Base-by-base conservation (phyloP, 495 filamentous ascomycete species). In the Cercophora samala region DNA sequence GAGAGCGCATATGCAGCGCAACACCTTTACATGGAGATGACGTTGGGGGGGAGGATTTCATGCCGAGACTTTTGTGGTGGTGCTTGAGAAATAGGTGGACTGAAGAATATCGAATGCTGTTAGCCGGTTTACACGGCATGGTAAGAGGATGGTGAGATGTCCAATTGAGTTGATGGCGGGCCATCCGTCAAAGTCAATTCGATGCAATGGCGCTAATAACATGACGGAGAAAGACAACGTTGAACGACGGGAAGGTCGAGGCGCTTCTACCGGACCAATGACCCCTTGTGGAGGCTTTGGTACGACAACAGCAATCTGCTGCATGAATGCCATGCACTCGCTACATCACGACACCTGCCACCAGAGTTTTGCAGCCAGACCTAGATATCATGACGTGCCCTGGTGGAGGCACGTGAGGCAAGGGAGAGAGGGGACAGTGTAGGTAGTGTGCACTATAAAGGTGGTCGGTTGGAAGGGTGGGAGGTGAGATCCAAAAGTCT, bases 1-100 rank as follows among this genome's bases (percentile, higher is more conserved):
- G 53, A 56, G 53, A 56, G 53, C 22, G 53, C 53, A 56, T 56
- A 56, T 56, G 53, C 53, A 56, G 53, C n/a, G 53, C 53, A 23
- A 56, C 53, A 56, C 22, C 4, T 8, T 8, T 8, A 19, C 53
- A 23, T 56, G 53, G 53, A 23, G 53, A 56, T 19, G 22, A 19
- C n/a, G n/a, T 23, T 56, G 53, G 22, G 53, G 22, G 8, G 53
- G 22, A 18, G 22, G 53, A 19, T 56, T 56, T 56, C 53, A 56
- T 56, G 53, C n/a, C 53, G 53, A 56, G 53, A 56, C 53, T 56
- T 56, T 56, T 19, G 15, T 4, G 4, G 52, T 21, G 52, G 17
- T 3, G n/a, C n/a, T n/a, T n/a, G n/a, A n/a, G n/a, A n/a, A n/a
- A n/a, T n/a, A n/a, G n/a, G n/a, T n/a, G 52, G 52, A 8, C 37